phyloP scores from a whole-genome alignment of 371 early-diverging fungal genomes.

The Saksenaea vasiformis region DNA sequence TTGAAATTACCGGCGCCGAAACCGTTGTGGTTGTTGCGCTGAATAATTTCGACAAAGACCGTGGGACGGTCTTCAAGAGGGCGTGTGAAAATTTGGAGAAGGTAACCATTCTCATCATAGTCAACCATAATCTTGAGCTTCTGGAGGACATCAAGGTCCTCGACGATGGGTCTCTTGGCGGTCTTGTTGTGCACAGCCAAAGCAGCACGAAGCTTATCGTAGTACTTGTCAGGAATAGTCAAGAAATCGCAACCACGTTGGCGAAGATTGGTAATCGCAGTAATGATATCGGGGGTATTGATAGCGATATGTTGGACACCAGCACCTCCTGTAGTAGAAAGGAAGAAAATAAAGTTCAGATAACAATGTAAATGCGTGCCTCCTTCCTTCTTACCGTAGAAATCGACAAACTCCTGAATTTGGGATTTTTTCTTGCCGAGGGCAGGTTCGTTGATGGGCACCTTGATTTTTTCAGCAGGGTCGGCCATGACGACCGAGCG shows the following conservation, averaged over 20 bases:
- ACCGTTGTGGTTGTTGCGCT: conserved; percentile 92
- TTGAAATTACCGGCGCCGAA: conserved; percentile 99
- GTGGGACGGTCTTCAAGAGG: conserved; percentile 97
- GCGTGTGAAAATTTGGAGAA: conserved; percentile 93
- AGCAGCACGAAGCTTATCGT: conserved; percentile 78
- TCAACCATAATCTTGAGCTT: conserved; percentile 91
- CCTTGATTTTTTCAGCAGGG: conserved; percentile 88
- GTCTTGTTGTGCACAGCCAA: conserved; percentile 60
- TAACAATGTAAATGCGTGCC: not conserved
- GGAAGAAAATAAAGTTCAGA: not conserved
- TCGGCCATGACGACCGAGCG: conserved; percentile 97
- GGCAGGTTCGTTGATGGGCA: conserved; percentile 99
- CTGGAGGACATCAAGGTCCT: conserved; percentile 82
- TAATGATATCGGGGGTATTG: conserved; percentile 85
- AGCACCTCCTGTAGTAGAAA: conserved; percentile 48
- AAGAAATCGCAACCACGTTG: conserved; percentile 92
- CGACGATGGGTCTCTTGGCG: conserved; percentile 71
- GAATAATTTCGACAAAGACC: conserved; percentile 95
- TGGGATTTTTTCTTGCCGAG: conserved; percentile 91
- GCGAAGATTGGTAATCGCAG: conserved; percentile 77
- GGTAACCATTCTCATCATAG: conserved; percentile 95
- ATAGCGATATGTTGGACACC: conserved; percentile 98
- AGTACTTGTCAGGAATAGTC: conserved; percentile 86
- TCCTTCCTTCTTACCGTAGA: conserved; percentile 65
- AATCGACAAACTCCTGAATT: conserved; percentile 97